These are phyloP conservation scores for Entomortierella lignicola DNA, from an alignment of 192 early-diverging fungal species.

Conservation along the genomic window DNA sequence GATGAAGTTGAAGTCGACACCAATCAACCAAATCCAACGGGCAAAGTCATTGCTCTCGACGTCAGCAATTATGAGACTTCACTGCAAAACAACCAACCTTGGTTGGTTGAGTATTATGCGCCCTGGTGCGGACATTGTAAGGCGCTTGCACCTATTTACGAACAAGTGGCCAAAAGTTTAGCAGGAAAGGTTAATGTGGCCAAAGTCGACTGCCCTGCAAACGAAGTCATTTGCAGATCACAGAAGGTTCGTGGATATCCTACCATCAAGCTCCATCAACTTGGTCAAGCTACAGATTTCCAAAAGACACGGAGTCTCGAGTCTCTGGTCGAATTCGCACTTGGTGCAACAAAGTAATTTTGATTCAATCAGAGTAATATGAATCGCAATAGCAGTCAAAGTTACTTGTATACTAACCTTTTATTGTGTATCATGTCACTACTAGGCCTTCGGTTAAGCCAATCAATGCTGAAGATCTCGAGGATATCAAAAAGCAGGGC, in stretches of 20 bases:
- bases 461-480: constrained; percentile 50
- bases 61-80: constrained; percentile 61
- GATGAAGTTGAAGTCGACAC: not conserved
- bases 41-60: constrained; percentile 69
- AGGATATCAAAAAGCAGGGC: constrained; percentile 47
- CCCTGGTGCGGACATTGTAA: constrained; percentile 94
- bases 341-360: constrained; percentile 46
- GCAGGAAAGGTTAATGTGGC: constrained; percentile 83
- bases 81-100: constrained; percentile 68
- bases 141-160: constrained; percentile 83
- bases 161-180: constrained; percentile 69
- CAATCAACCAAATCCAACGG: constrained; percentile 58
- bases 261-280: constrained; percentile 78
- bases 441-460: constrained; percentile 34
- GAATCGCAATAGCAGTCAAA: not conserved
- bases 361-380: not conserved
- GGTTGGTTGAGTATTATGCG: constrained; percentile 92
- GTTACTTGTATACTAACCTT: not conserved
- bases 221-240: constrained; percentile 68
- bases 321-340: constrained; percentile 28
- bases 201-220: constrained; percentile 85
- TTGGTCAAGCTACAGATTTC: constrained; percentile 17
- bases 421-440: not conserved
- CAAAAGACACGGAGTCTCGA: constrained; percentile 5
- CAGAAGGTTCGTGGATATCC: constrained; percentile 86